Evolutionary conservation across 2,329 filamentous ascomycete genomes (phyloP), one percentile per base, ranked within the genome.

Genomic region (Pseudogymnoascus sp.): DNA sequence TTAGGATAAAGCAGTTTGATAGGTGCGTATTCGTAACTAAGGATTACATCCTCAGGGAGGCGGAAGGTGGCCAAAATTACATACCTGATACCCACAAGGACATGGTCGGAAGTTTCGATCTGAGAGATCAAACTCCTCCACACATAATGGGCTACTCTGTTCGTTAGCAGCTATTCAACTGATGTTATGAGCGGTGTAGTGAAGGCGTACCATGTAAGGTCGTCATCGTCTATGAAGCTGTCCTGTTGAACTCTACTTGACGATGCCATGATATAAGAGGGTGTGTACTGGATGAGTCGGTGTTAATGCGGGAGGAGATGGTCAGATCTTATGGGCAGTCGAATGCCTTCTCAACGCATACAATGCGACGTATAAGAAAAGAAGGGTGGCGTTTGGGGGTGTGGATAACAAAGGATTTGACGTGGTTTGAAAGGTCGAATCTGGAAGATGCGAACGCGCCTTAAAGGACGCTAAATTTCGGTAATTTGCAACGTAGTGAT

Each of bases 41-140:
- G 39, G 13, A 15, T 58, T 18, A 45, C 10, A 37, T 30, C 6
- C 5, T 12, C 28, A 30, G 30, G 34, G 10, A n/a, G n/a, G 10
- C 13, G 37, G 26, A 18, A 26, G 28, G 23, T 35, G 34, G 34
- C 19, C 23, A 28, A 23, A 45, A 28, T 34, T 26, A 60, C 80
- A 64, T 82, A 96, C 92, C 84, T 97, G 92, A 71, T 99, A 99
- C 63, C 94, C 94, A 72, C 94, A 99, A 61, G 92, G 92, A 78
- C 94, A 99, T 66, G 94, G 94, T 70, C 88, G 85, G 75, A 99
- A 99, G 75, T 95, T 96, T 73, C 90, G 89, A 79, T 99, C 94
- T 39, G 91, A 95, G 57, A 99, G 84, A 75, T 99, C 95, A 71
- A 99, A 95, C 77, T 99, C 95, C 76, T 99, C 94, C 71, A 99